Base-by-base conservation (phyloP, 169 alveolate species). In the Eimeria sp. region DNA sequence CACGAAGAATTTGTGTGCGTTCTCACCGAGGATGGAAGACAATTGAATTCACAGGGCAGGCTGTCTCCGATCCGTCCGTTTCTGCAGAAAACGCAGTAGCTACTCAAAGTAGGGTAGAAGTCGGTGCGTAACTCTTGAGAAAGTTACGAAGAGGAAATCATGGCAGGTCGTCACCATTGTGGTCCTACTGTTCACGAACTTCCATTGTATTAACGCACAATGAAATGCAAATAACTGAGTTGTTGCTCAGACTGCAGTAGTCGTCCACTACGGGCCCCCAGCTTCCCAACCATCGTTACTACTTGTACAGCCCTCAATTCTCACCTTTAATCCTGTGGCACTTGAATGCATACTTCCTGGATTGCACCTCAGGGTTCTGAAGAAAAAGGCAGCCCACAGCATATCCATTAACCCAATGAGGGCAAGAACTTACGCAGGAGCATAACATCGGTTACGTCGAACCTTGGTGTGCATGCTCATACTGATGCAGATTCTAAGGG, bases 341-440 rank as follows among this genome's bases (percentile, higher is more conserved):
- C 96, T 98, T 99, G 97, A 99, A 99, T 37, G 99, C 99, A 88
- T 98, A 99, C 85, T 98, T 98, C 90, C 97, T 97, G 89, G 97
- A 87, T 95, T 97, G 97, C 85, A 80, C 93, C 85, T 96, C 98
- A 40, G 95, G 95, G 77, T 56, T 89, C 95, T 89, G 91, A 37
- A 64, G 16, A 30, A 25, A 27, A 27, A 82, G 27, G 40, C 25
- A 60, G 46, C 4, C 43, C 76, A 30, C 58, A 66, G 46, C 37
- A 74, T 37, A 74, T 1, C 85, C 54, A 56, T 40, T 37, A 18
- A 27, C 1, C 43, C n/a, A 37, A 78, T 43, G 37, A 27, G 68
- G 88, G 37, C 46, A 52, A 46, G 88, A 40, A 43, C 20, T 40
- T 18, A 18, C 58, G 52, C 58, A 78, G 3, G 43, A 49, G 64